Conservation (phyloP, 306 rosid species). For the Acacia melanoxylon region DNA sequence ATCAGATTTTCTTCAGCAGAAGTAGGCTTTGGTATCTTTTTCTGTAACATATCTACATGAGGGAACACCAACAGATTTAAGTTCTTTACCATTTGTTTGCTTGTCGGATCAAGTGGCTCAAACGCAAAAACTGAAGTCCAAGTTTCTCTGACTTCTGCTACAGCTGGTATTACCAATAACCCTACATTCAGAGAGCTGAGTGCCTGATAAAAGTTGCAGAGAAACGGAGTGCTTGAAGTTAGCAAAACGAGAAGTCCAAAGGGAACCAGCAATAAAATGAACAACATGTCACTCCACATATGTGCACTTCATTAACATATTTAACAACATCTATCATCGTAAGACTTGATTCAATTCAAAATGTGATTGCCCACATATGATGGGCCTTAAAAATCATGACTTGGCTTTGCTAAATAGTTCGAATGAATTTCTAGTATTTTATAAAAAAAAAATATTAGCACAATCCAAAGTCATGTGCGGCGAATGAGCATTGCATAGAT, state of each 20-base stretch:
- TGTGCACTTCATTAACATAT: not conserved
- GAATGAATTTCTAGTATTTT: too few relatives aligned
- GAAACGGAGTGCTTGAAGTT: not conserved
- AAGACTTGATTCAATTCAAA: not conserved
- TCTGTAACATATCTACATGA: constrained; percentile 78
- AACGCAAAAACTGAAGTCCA: constrained; percentile 93
- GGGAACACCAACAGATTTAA: constrained; percentile 84
- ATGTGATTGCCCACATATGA: not conserved
- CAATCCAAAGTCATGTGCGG: not conserved
- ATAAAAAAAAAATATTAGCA: not conserved
- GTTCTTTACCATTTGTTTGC: constrained; percentile 58
- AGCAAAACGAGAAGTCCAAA: not conserved
- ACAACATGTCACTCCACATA: not conserved
- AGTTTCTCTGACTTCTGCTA: constrained; percentile 72
- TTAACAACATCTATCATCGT: not conserved
- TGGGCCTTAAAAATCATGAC: not conserved
- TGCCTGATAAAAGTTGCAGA: not conserved
- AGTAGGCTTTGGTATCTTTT: constrained; percentile 45
- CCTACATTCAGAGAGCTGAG: not conserved
- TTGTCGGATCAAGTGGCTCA: constrained; percentile 58
- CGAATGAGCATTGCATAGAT: not conserved
- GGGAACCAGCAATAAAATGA: not conserved
- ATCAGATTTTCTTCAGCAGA: constrained; percentile 36
- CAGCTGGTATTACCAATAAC: constrained; percentile 70
- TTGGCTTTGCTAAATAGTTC: not conserved